phyloP scores from a whole-genome alignment of 106 monocot species.

The Platanthera zijinensis region DNA sequence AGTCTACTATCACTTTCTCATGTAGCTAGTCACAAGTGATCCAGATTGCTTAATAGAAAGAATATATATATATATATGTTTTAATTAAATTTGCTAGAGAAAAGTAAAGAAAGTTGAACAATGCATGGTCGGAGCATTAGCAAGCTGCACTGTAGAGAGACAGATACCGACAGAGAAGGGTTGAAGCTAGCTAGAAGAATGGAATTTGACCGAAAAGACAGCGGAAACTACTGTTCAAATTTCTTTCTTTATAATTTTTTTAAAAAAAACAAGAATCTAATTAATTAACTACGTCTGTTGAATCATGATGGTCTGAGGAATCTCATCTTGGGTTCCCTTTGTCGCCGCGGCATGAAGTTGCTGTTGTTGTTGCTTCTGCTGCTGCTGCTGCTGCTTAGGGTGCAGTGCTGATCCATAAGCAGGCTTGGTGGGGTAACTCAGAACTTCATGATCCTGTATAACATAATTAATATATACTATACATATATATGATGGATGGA shows the following conservation, averaged over 20 bases:
- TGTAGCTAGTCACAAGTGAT: neutral
- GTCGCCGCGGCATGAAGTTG: conserved; percentile 8
- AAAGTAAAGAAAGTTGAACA: neutral
- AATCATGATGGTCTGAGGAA: conserved; percentile 19
- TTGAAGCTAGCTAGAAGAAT: neutral
- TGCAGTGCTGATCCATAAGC: conserved; percentile 14
- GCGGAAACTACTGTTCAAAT: neutral
- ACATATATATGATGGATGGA: neutral
- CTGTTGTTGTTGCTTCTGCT: neutral
- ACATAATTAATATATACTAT: neutral
- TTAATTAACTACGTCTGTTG: conserved; percentile 38
- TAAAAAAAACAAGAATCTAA: neutral
- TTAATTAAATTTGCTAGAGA: neutral
- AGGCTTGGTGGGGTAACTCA: conserved; percentile 18
- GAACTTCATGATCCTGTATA: conserved; percentile 25
- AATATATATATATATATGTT: neutral
- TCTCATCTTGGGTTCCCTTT: conserved; percentile 37
- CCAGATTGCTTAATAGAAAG: neutral
- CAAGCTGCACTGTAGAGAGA: neutral
- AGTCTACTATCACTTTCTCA: neutral
- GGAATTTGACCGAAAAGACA: neutral
- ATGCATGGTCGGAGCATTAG: no score
- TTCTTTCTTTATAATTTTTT: neutral
- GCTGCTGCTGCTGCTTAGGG: neutral
- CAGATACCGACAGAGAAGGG: neutral